Evolutionary conservation across 2,329 filamentous ascomycete species (phyloP).

Genomic region (Xylogone sp.): DNA sequence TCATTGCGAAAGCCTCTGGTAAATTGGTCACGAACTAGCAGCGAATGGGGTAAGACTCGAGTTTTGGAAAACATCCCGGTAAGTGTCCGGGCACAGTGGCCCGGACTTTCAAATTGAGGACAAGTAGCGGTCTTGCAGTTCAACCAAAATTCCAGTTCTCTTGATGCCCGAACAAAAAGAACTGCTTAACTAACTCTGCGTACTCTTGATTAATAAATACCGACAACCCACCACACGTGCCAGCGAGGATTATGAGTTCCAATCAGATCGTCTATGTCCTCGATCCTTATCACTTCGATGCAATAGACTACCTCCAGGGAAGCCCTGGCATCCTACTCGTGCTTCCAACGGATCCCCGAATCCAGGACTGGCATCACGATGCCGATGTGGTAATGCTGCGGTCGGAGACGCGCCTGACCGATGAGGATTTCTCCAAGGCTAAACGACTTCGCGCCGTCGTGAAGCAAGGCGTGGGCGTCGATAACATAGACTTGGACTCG

Average conservation of each 20-base stretch:
- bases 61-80: neutral
- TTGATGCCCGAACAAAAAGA: too few relatives aligned
- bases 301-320: slow-evolving; percentile 15
- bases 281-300: slow-evolving; percentile 26
- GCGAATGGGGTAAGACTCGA: neutral
- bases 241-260: neutral
- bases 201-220: too few relatives aligned
- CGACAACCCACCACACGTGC: too few relatives aligned
- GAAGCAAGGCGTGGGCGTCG: slow-evolving; percentile 30
- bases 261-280: slow-evolving; percentile 9
- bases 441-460: slow-evolving; percentile 23
- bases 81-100: neutral
- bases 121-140: too few relatives aligned
- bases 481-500: slow-evolving; percentile 27
- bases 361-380: slow-evolving; percentile 14
- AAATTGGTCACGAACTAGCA: too few relatives aligned
- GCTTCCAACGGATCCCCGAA: slow-evolving; percentile 13
- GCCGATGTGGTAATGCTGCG: slow-evolving; percentile 20
- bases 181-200: too few relatives aligned
- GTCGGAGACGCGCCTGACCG: neutral
- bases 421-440: slow-evolving; percentile 5
- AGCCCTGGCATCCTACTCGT: slow-evolving; percentile 15
- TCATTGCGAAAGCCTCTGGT: too few relatives aligned
- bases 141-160: too few relatives aligned
- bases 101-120: too few relatives aligned